Conservation (phyloP, 2,329 filamentous ascomycete genomes). For the Cucurbitaria berberidis region DNA sequence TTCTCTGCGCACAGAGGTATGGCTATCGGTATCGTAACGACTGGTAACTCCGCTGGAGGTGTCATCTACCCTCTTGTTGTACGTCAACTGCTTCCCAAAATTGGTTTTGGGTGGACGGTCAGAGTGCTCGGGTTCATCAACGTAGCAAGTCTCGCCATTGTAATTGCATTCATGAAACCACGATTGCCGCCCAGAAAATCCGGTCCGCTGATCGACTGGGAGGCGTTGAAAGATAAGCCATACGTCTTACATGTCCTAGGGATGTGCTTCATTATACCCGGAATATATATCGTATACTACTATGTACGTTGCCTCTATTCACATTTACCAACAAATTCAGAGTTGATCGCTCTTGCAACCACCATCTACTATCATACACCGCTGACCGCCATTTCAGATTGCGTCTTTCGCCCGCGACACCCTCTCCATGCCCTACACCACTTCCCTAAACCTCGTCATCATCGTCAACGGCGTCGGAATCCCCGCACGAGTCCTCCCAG, state of each 20-base stretch:
- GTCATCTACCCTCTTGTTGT: conserved; percentile 65
- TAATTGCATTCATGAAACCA: conserved; percentile 53
- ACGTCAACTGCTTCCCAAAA: conserved; percentile 55
- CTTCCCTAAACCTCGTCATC: conserved; percentile 63
- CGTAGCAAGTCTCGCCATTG: conserved; percentile 40
- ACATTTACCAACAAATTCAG: no score
- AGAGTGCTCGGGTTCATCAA: conserved; percentile 55
- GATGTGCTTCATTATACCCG: conserved; percentile 56
- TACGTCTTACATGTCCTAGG: conserved; percentile 59
- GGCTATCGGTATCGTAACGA: conserved; percentile 64
- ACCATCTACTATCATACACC: background rate
- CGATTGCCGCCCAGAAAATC: conserved; percentile 57
- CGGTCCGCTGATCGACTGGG: conserved; percentile 62
- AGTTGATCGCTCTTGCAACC: no score
- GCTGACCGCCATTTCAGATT: conserved; percentile 23
- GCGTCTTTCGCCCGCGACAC: conserved; percentile 47
- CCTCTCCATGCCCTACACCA: conserved; percentile 56
- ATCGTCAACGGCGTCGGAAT: conserved; percentile 64
- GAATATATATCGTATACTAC: conserved; percentile 65
- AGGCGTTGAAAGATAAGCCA: conserved; percentile 62
- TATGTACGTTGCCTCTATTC: conserved; percentile 52
- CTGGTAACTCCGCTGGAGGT: conserved; percentile 66
- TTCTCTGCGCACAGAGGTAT: conserved; percentile 63
- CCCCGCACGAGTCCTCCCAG: conserved; percentile 59
- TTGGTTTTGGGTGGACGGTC: conserved; percentile 43